phyloP scores from a whole-genome alignment of 306 rosid species.

The Morella rubra region DNA sequence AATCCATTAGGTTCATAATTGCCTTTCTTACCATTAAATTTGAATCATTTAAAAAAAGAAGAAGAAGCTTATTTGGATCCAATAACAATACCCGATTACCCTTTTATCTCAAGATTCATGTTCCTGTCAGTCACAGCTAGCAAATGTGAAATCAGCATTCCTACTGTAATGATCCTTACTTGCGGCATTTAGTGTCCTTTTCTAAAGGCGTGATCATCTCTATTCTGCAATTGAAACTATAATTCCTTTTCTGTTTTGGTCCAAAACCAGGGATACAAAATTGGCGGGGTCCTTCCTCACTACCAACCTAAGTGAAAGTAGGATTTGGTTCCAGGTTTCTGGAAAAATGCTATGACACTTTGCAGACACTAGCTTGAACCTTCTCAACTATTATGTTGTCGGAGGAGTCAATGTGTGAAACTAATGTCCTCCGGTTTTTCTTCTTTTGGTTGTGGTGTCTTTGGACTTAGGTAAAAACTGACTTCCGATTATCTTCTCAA shows the following conservation, averaged over 20 bases:
- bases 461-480: background rate
- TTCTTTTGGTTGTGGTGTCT: conserved; percentile 1
- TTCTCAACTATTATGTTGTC: background rate
- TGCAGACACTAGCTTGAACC: background rate
- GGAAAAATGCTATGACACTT: background rate
- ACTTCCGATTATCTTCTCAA: background rate
- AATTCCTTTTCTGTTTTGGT: too few relatives aligned
- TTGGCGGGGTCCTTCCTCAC: background rate
- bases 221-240: too few relatives aligned
- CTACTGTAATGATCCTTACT: too few relatives aligned
- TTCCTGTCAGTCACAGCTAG: too few relatives aligned
- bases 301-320: background rate
- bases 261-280: background rate
- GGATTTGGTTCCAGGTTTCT: background rate
- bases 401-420: background rate
- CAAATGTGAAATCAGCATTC: too few relatives aligned
- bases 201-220: too few relatives aligned
- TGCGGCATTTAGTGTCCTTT: too few relatives aligned
- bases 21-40: background rate
- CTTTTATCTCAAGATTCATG: background rate
- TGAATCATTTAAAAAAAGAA: too few relatives aligned
- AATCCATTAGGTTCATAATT: background rate
- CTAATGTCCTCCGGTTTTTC: background rate
- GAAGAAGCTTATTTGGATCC: background rate
- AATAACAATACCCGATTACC: background rate